Percentiles rank a stretch among this genome's conserved stretches.
These are phyloP conservation scores for Zalerion maritima DNA, from an alignment of 495 filamentous ascomycete genomes.

Conservation along the genomic window DNA sequence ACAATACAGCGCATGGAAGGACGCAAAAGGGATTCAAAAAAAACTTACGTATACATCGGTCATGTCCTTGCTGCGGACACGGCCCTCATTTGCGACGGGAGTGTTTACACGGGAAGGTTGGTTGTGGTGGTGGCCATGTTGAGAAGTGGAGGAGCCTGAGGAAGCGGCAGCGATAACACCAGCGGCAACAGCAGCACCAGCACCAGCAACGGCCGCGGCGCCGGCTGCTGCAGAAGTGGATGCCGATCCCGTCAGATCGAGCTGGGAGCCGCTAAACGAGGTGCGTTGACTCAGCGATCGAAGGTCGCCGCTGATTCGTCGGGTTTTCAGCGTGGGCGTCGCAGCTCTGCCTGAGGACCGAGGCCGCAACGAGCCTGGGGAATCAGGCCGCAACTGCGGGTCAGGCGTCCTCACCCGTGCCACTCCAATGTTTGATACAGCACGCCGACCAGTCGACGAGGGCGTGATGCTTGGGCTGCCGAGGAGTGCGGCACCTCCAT, in stretches of 20 bases:
- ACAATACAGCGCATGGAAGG: conserved; percentile 6
- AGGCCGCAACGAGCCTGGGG: conserved; percentile 41
- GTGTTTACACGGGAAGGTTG: conserved; percentile 52
- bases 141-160: too few species aligned
- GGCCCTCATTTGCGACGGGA: conserved; percentile 74
- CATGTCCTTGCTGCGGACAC: conserved; percentile 70
- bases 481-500: too few species aligned
- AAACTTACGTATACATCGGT: conserved; percentile 82
- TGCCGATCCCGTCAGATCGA: conserved; percentile 3
- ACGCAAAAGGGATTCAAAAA: conserved; percentile 1
- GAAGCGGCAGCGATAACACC: conserved; percentile 26
- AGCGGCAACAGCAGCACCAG: conserved; percentile 6
- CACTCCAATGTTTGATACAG: conserved; percentile 35
- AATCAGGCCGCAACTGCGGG: conserved; percentile 40
- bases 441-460: too few species aligned
- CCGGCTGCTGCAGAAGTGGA: conserved; percentile 9
- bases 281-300: conserved; percentile 49
- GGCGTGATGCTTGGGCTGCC: too few species aligned
- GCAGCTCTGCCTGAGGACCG: conserved; percentile 22
- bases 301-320: conserved; percentile 65
- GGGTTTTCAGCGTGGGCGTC: conserved; percentile 30
- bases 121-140: too few species aligned
- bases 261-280: too few species aligned
- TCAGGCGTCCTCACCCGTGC: conserved; percentile 42
- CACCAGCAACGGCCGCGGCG: conserved; percentile 1